Base-by-base conservation (phyloP, 2,329 filamentous ascomycete genomes). In the Arthrobotrys sphaeroides region DNA sequence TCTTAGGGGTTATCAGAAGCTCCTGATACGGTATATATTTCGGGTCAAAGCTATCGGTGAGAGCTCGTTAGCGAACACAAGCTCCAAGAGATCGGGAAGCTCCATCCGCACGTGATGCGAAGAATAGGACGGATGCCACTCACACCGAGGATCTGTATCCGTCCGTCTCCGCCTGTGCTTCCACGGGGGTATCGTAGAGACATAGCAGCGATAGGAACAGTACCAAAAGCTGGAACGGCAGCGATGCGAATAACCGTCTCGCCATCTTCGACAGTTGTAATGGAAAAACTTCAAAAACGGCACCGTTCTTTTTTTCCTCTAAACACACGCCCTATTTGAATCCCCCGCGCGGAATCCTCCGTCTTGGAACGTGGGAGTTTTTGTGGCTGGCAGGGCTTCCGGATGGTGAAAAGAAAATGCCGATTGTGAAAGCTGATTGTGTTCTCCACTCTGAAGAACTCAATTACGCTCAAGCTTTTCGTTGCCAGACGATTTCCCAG, bases 1-100 rank as follows among this genome's bases (percentile, higher is more conserved):
- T 78, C 65, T 49, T 73, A 2, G 78, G 78, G 20, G 67, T 78
- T 10, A 79, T 73, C 16, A 78, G 64, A 31, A 79, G 77, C 40
- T 73, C 69, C 4, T 77, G 65, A 6, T 77, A 78, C n/a, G 78
- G 62, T 22, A 76, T 76, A 38, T 79, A 79, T 59, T 79, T 79
- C 7, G 68, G 76, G 38, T 79, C 78, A 57, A 79, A 79, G 28
- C 72, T 75, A 33, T 13, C 40, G 6, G 12, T 33, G 26, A 53
- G n/a, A 43, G 43, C 26, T 16, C 12, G 60, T 64, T 45, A 73
- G 49, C 43, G n/a, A n/a, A n/a, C 47, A 13, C 33, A 28, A 28
- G 16, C 22, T 13, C 13, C 16, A 16, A 36, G n/a, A n/a, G 2
- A 40, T 18, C 6, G 6, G 42, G 40, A 51, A 45, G 49, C 43